These are phyloP conservation scores for Cyberlindnera xylosilytica DNA, from an alignment of 805 yeast species.

Conservation along the genomic window DNA sequence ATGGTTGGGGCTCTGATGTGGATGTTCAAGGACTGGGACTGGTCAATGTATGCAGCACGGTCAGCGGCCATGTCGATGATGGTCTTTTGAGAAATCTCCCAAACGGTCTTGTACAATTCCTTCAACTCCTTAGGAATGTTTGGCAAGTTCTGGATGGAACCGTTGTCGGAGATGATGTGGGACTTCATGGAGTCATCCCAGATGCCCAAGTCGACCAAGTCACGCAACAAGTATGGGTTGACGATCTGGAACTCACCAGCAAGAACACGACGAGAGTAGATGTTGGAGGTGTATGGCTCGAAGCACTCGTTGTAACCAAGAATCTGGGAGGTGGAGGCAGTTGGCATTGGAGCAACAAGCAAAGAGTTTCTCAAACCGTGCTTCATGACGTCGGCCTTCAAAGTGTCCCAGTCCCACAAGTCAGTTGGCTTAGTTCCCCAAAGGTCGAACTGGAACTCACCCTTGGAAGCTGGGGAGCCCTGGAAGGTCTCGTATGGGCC, in stretches of 20 bases:
- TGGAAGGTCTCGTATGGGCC: conserved; percentile 73
- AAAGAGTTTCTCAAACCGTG: conserved; percentile 86
- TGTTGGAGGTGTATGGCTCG: conserved; percentile 95
- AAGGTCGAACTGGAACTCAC: conserved; percentile 79
- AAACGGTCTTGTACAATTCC: conserved; percentile 70
- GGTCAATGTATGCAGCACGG: conserved; percentile 89
- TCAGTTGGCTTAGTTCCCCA: conserved; percentile 78
- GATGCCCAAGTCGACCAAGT: conserved; percentile 73
- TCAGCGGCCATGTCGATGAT: conserved; percentile 70
- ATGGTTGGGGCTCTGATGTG: conserved; percentile 87
- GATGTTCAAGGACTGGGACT: conserved; percentile 90
- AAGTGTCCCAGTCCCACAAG: conserved; percentile 80
- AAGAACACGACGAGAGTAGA: conserved; percentile 84
- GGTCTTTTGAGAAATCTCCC: conserved; percentile 90
- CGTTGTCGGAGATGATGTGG: conserved; percentile 69
- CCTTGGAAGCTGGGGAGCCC: conserved; percentile 91
- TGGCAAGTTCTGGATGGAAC: conserved; percentile 78
- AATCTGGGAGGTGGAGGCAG: conserved; percentile 97
- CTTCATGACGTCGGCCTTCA: conserved; percentile 55
- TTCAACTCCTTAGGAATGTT: conserved; percentile 72
- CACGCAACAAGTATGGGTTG: conserved; percentile 80
- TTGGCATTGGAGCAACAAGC: conserved; percentile 95
- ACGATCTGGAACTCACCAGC: conserved; percentile 95
- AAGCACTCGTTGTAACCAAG: conserved; percentile 93
- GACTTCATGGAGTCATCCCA: conserved; percentile 84